Conservation (phyloP, 106 monocot species). For the Dendrobium huoshanense region DNA sequence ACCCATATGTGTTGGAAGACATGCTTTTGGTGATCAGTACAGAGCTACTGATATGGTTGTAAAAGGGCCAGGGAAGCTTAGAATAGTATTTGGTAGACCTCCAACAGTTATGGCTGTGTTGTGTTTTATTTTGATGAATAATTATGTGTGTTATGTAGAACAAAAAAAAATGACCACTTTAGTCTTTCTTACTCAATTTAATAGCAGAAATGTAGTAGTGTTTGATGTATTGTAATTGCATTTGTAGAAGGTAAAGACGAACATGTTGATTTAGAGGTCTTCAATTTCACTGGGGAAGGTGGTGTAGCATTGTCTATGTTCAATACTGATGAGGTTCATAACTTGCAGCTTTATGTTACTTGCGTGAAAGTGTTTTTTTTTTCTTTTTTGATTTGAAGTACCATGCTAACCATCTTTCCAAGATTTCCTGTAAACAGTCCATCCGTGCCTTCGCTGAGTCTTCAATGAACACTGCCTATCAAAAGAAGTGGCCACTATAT, state of each 20-base stretch:
- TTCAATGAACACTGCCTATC: slow-evolving; percentile 85
- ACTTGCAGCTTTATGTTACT: not conserved
- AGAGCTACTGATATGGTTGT: slow-evolving; percentile 84
- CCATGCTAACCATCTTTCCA: not conserved
- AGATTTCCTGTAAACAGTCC: slow-evolving; percentile 35
- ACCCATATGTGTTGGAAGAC: slow-evolving; percentile 96
- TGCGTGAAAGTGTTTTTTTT: not conserved
- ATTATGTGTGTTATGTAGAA: not conserved
- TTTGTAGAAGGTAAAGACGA: slow-evolving; percentile 76
- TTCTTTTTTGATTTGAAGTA: not conserved
- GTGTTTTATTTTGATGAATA: not conserved
- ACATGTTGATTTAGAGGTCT: slow-evolving; percentile 71
- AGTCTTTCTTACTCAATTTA: not conserved
- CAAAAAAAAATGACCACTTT: not conserved
- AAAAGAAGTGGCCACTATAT: slow-evolving; percentile 96
- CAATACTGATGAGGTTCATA: slow-evolving; percentile 87
- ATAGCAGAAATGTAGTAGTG: not conserved
- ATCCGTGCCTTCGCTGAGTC: slow-evolving; percentile 85
- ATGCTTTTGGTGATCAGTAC: slow-evolving; percentile 99
- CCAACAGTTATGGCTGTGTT: not conserved
- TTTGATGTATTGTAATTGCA: not conserved
- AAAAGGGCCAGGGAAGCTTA: slow-evolving; percentile 94
- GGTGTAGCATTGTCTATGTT: slow-evolving; percentile 93
- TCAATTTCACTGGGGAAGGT: slow-evolving; percentile 79
- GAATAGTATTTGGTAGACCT: slow-evolving; percentile 76